phyloP scores from a whole-genome alignment of 176 grass and related monocot species.

The Phyllostachys edulis region DNA sequence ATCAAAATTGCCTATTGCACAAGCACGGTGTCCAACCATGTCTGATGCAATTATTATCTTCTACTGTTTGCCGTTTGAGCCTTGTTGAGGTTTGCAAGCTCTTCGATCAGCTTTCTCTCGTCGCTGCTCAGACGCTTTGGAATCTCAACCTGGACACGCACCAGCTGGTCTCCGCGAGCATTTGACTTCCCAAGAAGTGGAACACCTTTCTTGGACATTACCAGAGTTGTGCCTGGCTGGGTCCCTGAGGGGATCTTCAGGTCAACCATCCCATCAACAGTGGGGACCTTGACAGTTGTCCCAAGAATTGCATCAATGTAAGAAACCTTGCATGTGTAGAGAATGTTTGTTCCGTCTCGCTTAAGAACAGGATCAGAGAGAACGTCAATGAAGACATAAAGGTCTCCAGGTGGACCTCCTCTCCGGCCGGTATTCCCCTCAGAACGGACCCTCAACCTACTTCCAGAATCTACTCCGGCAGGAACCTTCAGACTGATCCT shows the following conservation, averaged over 20 bases:
- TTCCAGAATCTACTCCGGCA: conserved; percentile 93
- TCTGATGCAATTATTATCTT: conserved; percentile 47
- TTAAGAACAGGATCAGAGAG: conserved; percentile 93
- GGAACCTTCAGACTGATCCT: conserved; percentile 96
- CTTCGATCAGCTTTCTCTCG: conserved; percentile 88
- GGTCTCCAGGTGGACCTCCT: conserved; percentile 95
- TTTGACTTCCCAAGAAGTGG: conserved; percentile 84
- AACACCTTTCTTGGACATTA: conserved; percentile 97
- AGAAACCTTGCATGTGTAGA: conserved; percentile 96
- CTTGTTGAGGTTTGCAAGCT: conserved; percentile 78
- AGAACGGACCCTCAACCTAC: conserved; percentile 83
- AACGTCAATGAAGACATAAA: conserved; percentile 94
- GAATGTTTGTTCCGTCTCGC: conserved; percentile 82
- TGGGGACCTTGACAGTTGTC: conserved; percentile 88
- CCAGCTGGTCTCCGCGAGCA: conserved; percentile 83
- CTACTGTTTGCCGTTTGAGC: conserved; percentile 59
- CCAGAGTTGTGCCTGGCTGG: conserved; percentile 83
- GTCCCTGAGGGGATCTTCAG: conserved; percentile 93
- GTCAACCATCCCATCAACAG: conserved; percentile 85
- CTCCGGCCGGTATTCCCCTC: conserved; percentile 85
- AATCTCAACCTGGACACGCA: conserved; percentile 96
- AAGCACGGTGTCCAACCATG: conserved; percentile 23
- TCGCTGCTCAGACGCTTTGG: conserved; percentile 86
- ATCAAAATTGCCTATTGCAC: conserved; percentile 46
- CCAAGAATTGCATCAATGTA: conserved; percentile 97